Evolutionary conservation across 2,329 filamentous ascomycete genomes (phyloP), one percentile per base, ranked within the genome.

Genomic region (Pseudocercospora crystallina): DNA sequence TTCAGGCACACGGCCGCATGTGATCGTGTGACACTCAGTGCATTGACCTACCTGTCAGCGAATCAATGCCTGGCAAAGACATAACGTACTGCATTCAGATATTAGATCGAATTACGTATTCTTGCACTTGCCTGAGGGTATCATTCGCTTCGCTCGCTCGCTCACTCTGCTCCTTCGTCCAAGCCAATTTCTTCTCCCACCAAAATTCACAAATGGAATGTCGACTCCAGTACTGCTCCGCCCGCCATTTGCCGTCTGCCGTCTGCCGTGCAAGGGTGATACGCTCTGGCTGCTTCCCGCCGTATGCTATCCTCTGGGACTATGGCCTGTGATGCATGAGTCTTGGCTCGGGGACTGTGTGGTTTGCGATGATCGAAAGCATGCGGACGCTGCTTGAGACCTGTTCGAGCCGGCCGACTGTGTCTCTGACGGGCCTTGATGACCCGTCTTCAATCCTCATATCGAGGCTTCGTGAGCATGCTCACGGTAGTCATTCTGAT

Each of bases 171-270:
- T 33, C 8, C 34, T 31, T 31, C 15, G 9, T 38, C 8, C 13
- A n/a, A 5, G 14, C 35, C 10, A 12, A 15, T 38, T 5, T 39
- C 43, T 39, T 37, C 35, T 31, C 26, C 39, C 39, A 7, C 43
- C 39, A 31, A 43, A 43, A 36, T 20, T 29, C 40, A 49, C 47
- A 43, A 43, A 43, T 29, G 39, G 47, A 29, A 38, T 38, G 32
- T 39, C 26, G 32, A 17, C 29, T 30, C 37, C 29, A 26, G 20
- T 42, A 11, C 26, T 32, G 33, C 26, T 39, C 31, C 20, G n/a
- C 26, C 34, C 17, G 10, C 9, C 13, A 13, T 10, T 32, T 34
- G 39, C 34, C 32, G 26, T 13, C 14, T 34, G 12, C 3, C 20
- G 42, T 44, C 14, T 34, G 12, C 3, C 20, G 42, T 44, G 31